A percentile compares a stretch with the other conserved stretches of the same genome.
These are phyloP conservation scores for Geotrichum ghanense DNA, from an alignment of 805 yeast genomes.

Conservation along the genomic window DNA sequence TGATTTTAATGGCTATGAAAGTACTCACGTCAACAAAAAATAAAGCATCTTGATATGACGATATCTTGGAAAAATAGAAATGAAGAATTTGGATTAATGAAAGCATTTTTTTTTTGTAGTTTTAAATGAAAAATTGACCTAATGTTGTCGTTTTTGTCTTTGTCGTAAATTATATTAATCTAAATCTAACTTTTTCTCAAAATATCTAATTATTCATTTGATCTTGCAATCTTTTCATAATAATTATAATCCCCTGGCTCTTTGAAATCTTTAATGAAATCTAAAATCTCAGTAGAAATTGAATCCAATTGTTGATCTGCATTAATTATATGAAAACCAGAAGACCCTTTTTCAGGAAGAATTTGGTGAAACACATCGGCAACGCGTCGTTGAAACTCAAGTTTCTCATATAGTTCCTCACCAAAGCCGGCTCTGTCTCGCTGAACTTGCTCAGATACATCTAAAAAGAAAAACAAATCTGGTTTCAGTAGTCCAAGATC, in stretches of 20 bases:
- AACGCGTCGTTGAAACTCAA: constrained; percentile 65
- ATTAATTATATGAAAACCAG: not conserved
- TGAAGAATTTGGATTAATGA: no score
- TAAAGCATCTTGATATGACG: no score
- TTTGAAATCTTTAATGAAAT: not conserved
- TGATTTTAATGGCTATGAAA: no score
- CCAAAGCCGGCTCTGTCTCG: constrained; percentile 72
- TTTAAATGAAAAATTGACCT: no score
- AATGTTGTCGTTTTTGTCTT: no score
- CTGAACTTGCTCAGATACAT: constrained; percentile 38
- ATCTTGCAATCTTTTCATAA: not conserved
- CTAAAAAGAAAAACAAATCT: constrained; percentile 69
- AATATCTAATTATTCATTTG: not conserved
- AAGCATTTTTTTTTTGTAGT: no score
- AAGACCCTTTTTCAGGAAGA: constrained; percentile 17
- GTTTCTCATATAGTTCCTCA: constrained; percentile 79
- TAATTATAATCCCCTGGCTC: not conserved
- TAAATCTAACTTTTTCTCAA: not conserved
- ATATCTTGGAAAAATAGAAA: no score
- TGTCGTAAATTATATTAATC: no score
- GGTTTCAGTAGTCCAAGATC: constrained; percentile 83
- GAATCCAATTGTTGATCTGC: not conserved
- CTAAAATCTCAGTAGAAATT: not conserved
- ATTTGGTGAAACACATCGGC: constrained; percentile 38
- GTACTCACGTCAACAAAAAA: no score